Conservation (phyloP, 305 asterid genomes). For the Solanum hybrid region DNA sequence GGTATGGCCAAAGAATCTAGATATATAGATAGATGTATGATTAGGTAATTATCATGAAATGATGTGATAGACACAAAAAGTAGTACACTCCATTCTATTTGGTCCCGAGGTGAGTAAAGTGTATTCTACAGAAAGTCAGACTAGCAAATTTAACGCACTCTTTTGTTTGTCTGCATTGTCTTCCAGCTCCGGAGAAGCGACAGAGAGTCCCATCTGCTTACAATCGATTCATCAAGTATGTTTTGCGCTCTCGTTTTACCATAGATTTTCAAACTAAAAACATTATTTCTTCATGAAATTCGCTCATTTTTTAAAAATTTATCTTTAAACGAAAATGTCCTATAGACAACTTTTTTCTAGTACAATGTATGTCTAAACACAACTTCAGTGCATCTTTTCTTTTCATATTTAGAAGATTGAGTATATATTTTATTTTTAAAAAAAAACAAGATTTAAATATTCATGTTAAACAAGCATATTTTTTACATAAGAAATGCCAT, state of each 20-base stretch:
- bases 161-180: slow-evolving; percentile 26
- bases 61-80: slow-evolving; percentile 23
- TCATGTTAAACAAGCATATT: not conserved
- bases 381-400: not conserved
- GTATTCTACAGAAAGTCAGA: slow-evolving; percentile 45
- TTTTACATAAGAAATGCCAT: not conserved
- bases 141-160: slow-evolving; percentile 28
- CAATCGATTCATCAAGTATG: slow-evolving; percentile 95
- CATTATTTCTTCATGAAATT: not conserved
- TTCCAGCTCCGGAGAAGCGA: slow-evolving; percentile 94
- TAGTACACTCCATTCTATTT: slow-evolving; percentile 5
- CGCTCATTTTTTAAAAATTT: too few relatives aligned
- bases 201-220: slow-evolving; percentile 99
- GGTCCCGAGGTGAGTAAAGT: not conserved
- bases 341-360: not conserved
- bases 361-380: not conserved
- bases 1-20: slow-evolving; percentile 12
- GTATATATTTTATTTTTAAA: not conserved
- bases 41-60: slow-evolving; percentile 76
- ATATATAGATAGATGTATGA: slow-evolving; percentile 42
- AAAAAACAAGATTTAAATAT: not conserved
- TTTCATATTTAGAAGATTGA: not conserved
- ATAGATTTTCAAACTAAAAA: not conserved
- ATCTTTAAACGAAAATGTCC: not conserved
- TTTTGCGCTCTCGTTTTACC: not conserved